Base-by-base conservation (phyloP, 306 rosid species). In the Citrullus mucosospermus region DNA sequence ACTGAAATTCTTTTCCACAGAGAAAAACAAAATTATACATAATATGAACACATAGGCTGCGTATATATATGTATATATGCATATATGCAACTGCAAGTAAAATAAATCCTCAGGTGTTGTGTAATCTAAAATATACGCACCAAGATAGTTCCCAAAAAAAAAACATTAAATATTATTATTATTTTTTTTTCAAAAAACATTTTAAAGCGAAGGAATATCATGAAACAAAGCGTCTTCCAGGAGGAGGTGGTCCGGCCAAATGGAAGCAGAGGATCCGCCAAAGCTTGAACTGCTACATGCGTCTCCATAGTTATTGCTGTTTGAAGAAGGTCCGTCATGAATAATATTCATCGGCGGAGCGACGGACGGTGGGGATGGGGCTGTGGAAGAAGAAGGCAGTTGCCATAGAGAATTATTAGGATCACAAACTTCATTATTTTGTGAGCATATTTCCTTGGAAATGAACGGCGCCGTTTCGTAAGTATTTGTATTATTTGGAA, bases 201-300 rank as follows among this genome's bases (percentile, higher is more conserved):
- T 43, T 38, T 70, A 44, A 73, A 62, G 71, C 46, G 20, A 57
- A 36, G 79, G 79, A 43, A 86, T 82, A 75, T 84, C 85, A 73
- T 71, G 84, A 82, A 88, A 90, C 56, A 89, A 84, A 60, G 90
- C 81, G 72, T 92, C 92, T 15, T 92, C 91, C 15, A 89, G 81
- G 68, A 92, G 59, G 28, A 90, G 78, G 44, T 51, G 78, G 7
- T 89, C 96, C 18, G 92, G 86, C 93, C 93, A 92, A 57, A 81
- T 78, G 6, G 84, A 82, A 83, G 82, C 53, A 55, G 78, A 79
- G 20, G 70, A 79, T 59, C 82, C 89, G 28, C 77, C 89, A 20
- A 75, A 82, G 85, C 84, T 82, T 53, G 91, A 86, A 68, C 79
- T 78, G 76, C 83, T 83, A 75, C 91, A 87, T 62, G 80, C 83